Percentiles rank a stretch among this genome's conserved stretches.
These are phyloP conservation scores for Hortaea sp. DNA, from an alignment of 2,329 filamentous ascomycete genomes.

Conservation along the genomic window DNA sequence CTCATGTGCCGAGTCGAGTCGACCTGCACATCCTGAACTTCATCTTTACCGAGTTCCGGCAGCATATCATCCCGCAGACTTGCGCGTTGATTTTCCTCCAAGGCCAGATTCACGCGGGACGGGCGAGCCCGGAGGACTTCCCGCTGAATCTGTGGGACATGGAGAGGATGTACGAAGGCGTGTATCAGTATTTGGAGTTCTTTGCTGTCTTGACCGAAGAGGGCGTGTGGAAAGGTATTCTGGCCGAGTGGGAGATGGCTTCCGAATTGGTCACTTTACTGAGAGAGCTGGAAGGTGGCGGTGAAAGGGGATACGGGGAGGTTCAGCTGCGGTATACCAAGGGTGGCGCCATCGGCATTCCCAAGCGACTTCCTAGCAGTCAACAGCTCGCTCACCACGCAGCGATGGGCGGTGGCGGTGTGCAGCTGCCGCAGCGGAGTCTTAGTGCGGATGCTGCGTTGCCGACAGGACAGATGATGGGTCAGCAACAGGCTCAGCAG, in stretches of 20 bases:
- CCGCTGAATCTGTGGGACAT: conserved; percentile 95
- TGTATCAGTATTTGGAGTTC: conserved; percentile 90
- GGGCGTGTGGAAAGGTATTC: conserved; percentile 67
- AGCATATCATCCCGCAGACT: conserved; percentile 86
- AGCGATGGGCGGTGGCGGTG: background rate
- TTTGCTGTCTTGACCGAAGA: conserved; percentile 82
- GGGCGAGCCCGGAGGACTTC: conserved; percentile 73
- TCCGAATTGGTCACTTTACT: conserved; percentile 83
- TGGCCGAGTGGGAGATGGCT: conserved; percentile 85
- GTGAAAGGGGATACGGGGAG: background rate
- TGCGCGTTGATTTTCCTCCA: conserved; percentile 91
- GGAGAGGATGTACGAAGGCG: conserved; percentile 89
- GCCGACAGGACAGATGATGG: background rate
- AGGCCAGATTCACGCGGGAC: conserved; percentile 71
- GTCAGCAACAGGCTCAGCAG: background rate
- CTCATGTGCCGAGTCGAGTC: conserved; percentile 30
- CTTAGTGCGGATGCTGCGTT: conserved; percentile 18
- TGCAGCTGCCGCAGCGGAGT: conserved; percentile 11
- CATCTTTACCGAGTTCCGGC: conserved; percentile 84
- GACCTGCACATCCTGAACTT: conserved; percentile 68
- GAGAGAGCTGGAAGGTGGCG: conserved; percentile 59
- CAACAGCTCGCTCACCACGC: background rate
- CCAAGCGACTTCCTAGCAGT: conserved; percentile 40
- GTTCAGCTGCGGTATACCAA: background rate
- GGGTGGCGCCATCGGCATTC: conserved; percentile 39